Evolutionary conservation across 345 rosid genomes (phyloP), one percentile per base, ranked within the genome.

Genomic region (Pistacia atlantica): DNA sequence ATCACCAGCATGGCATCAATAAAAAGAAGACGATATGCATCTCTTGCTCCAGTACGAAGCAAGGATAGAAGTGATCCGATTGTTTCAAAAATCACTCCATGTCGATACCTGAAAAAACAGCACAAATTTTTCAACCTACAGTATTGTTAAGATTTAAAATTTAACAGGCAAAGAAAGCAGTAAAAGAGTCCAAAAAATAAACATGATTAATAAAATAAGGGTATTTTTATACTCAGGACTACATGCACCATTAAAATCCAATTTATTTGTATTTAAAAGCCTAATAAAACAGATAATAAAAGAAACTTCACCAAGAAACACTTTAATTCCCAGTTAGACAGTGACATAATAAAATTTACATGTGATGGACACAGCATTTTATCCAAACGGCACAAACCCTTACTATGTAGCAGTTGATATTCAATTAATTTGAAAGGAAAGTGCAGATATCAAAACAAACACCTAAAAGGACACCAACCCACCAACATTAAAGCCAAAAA

Each of bases 11-110:
- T 84, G 33, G 89, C 87, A 77, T 95, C 98, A 70, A 81, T 75
- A 79, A 95, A 93, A 84, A 93, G 86, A 75, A 86, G 85, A 64
- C 97, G 84, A 71, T 89, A 93, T 11, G 93, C 90, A 81, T 92
- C 93, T 75, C 90, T 84, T 62, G 90, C 90, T 83, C 90, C 90
- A 75, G 89, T 84, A 67, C 97, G 96, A 76, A 95, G 92, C 86
- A 95, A 84, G 75, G 93, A 87, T 81, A 95, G 83, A 72, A 95
- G 89, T 33, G 94, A 89, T 75, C 92, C 92, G 82, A 93, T 83
- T 4, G 99, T 88, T 73, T 95, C 98, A 80, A 95, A 92, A 72
- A 93, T 82, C 4, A 90, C 88, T 76, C 90, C 93, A 77, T 93
- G 91, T 49, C 87, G 88, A 60, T 84, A 81, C 52, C 97, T 95